Evolutionary conservation across 331 rosid species (phyloP), one percentile per base, ranked within the genome.

Genomic region (Quercus tomentella): DNA sequence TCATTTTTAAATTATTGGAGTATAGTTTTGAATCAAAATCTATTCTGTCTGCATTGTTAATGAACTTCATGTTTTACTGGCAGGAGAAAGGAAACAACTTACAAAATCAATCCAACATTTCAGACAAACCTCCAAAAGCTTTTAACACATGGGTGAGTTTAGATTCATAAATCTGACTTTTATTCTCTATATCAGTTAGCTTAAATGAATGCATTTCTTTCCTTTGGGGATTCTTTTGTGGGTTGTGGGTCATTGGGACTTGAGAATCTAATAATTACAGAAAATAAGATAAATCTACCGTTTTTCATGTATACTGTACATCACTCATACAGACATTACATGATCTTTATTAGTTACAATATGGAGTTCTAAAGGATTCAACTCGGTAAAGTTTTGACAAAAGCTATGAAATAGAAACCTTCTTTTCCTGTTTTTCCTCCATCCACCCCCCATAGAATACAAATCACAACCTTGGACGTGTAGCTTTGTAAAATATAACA

Each of bases 121-220:
- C 99, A 91, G 87, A 88, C 80, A 51, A 95, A 95, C 83, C 94
- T 95, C 83, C 97, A 88, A 80, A 89, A 89, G 87, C 97, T 93
- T 76, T 79, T 95, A 79, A 76, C 90, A 15, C 80, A 78, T 26
- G 99, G 97, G 99, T 95, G 79, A 87, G 94, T 80, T 45, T 9
- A 45, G 75, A 71, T 71, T 45, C 58, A 25, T 16, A 8, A 7
- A 7, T 69, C 28, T n/a, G 9, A 12, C 8, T 57, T 14, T 21
- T 21, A 49, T 49, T 11, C 25, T 37, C 56, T 55, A 25, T 25
- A 49, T 0, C 25, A 30, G 61, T 72, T 74, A 56, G 74, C 56
- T 22, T 1, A n/a, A 37, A 70, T 23, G 75, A 56, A 55, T 35
- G 25, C 21, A 23, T 68, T 22, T 26, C 18, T 63, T 65, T 35